Percentiles rank a stretch among this genome's conserved stretches.
These are phyloP conservation scores for Linderniella brevidens DNA, from an alignment of 257 asterid genomes.

Conservation along the genomic window DNA sequence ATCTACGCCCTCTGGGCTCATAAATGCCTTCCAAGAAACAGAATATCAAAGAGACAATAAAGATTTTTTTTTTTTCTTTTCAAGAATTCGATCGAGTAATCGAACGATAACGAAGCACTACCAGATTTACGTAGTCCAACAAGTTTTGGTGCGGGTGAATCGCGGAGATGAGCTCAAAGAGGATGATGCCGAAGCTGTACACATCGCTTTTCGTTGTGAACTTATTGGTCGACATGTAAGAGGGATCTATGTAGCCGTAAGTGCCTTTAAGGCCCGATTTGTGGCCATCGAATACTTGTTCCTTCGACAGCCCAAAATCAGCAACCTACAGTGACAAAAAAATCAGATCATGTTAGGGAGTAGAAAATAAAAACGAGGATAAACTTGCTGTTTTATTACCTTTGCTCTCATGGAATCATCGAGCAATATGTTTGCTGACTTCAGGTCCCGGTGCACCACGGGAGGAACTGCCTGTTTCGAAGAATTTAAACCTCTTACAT, in stretches of 20 bases:
- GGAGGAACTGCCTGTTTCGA: conserved; percentile 84
- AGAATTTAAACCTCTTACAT: conserved; percentile 11
- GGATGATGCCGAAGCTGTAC: conserved; percentile 85
- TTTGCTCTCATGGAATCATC: conserved; percentile 78
- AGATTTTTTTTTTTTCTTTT: too few relatives aligned
- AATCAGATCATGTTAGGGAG: too few relatives aligned
- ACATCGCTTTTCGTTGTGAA: conserved; percentile 84
- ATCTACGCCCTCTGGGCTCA: conserved; percentile 86
- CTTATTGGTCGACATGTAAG: conserved; percentile 63
- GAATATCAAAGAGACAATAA: background rate
- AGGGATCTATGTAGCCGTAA: conserved; percentile 84
- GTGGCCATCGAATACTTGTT: conserved; percentile 56
- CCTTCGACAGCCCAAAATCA: conserved; percentile 97
- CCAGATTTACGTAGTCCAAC: conserved; percentile 90
- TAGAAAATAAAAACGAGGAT: too few relatives aligned
- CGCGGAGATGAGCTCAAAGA: conserved; percentile 93
- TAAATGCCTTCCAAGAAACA: conserved; percentile 36
- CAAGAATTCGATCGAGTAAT: background rate
- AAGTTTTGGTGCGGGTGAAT: conserved; percentile 96
- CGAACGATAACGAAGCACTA: conserved; percentile 21
- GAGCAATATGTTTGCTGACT: conserved; percentile 77
- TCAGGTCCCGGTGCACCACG: conserved; percentile 78
- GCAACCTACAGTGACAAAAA: conserved; percentile 55
- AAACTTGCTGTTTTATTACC: conserved; percentile 19
- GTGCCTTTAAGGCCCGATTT: conserved; percentile 95